Base-by-base conservation (phyloP, 2,329 filamentous ascomycete genomes). In the Apiospora arundinis region DNA sequence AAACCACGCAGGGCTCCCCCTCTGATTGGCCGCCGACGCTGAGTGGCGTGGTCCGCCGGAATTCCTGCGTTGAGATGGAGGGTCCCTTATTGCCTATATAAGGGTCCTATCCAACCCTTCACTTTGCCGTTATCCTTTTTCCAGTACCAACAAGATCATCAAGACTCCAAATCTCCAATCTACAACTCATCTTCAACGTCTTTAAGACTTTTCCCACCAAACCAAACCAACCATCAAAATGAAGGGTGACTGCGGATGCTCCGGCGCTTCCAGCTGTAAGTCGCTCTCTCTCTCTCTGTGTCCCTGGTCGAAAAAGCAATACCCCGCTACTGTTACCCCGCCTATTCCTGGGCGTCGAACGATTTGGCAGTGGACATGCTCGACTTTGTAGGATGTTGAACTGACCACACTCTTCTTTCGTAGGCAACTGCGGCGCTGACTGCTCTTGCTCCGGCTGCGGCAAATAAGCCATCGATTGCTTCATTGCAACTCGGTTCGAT, bases 191-290 rank as follows among this genome's bases (percentile, higher is more conserved):
- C 42, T 69, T 70, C 68, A 66, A 28, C 65, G 40, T 67, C 65
- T 67, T 46, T 18, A 45, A 44, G 40, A 44, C 65, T 45, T 46
- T 46, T 46, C n/a, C 18, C 45, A n/a, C 40, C 52, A 32, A 60
- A 67, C 65, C 65, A 44, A 67, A 67, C 46, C 46, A 46, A 69
- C 74, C 70, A 70, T 76, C 78, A 81, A 77, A 70, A 81, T 81
- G 80, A 81, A 81, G 79, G 79, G 78, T 73, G 79, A 81, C 74
- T 81, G 80, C 75, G 80, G 80, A 80, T 81, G 80, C 79, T 80
- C 80, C 70, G 77, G 77, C 74, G 69, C 75, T 75, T 79, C 78
- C 66, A 76, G 75, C 77, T 81, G 80, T 80, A 80, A 74, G 79
- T 78, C 45, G 23, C 4, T 37, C 11, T 9, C 4, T 14, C 28